These are phyloP conservation scores for Aspergillus caelatus DNA, from an alignment of 2,329 filamentous ascomycete species.

Conservation along the genomic window DNA sequence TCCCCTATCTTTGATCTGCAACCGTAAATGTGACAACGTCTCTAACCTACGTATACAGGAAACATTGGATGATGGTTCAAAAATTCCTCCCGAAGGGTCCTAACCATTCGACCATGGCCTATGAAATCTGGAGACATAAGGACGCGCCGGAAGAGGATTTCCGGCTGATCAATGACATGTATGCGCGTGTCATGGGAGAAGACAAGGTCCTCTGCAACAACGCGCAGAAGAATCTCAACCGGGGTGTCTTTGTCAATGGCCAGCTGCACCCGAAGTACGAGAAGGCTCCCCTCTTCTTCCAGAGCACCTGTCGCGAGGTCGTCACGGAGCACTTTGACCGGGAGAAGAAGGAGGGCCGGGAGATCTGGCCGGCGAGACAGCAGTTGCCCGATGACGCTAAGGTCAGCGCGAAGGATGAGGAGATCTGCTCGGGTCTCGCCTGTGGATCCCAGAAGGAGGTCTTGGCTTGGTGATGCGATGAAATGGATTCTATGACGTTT, in stretches of 20 bases:
- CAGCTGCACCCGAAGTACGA: slow-evolving; percentile 64
- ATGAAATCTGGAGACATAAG: slow-evolving; percentile 65
- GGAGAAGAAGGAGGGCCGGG: slow-evolving; percentile 47
- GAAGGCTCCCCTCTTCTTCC: slow-evolving; percentile 60
- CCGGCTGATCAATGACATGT: slow-evolving; percentile 58
- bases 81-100: slow-evolving; percentile 60
- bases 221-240: slow-evolving; percentile 64
- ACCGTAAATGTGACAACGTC: slow-evolving; percentile 23
- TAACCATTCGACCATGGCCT: slow-evolving; percentile 57
- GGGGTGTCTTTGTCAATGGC: slow-evolving; percentile 64
- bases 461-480: slow-evolving; percentile 26
- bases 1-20: too few species aligned
- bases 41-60: slow-evolving; percentile 32
- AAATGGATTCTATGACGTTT: not conserved
- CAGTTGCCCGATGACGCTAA: slow-evolving; percentile 5
- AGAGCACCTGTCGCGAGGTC: slow-evolving; percentile 52
- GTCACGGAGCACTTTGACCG: slow-evolving; percentile 50
- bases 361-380: slow-evolving; percentile 56
- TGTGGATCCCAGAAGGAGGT: slow-evolving; percentile 27
- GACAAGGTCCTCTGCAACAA: slow-evolving; percentile 63
- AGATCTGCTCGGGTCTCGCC: slow-evolving; percentile 23
- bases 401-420: slow-evolving; percentile 29
- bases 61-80: slow-evolving; percentile 65
- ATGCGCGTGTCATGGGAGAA: slow-evolving; percentile 65
- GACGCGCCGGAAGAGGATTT: slow-evolving; percentile 61